Evolutionary conservation across 306 rosid genomes (phyloP).

Genomic region (Vachellia collinsii): DNA sequence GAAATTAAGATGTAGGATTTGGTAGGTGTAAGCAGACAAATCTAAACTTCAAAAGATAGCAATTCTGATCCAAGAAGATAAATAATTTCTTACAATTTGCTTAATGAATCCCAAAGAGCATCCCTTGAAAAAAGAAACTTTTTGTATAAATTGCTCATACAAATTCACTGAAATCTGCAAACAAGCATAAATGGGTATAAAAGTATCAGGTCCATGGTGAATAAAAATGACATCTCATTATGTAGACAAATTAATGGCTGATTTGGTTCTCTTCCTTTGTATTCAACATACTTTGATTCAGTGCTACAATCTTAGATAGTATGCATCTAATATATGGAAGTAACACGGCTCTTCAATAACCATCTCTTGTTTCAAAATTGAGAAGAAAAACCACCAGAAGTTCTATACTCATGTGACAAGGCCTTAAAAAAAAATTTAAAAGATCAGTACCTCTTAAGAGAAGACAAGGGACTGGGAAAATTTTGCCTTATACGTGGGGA

Average conservation of each 20-base stretch:
- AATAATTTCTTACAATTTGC: constrained; percentile 55
- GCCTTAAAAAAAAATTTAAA: not conserved
- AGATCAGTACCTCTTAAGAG: not conserved
- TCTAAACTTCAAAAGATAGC: not conserved
- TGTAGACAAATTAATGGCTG: not conserved
- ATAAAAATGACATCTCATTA: constrained; percentile 5
- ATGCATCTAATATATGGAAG: not conserved
- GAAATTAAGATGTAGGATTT: not conserved
- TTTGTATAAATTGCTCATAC: constrained; percentile 54
- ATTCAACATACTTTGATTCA: not conserved
- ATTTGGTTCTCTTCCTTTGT: constrained; percentile 7
- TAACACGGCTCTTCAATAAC: not conserved
- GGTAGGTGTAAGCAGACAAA: not conserved
- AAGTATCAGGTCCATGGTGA: not conserved
- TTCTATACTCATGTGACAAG: not conserved
- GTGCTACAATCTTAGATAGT: not conserved
- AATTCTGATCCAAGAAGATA: constrained; percentile 16
- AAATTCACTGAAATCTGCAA: constrained; percentile 62
- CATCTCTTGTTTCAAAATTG: not conserved
- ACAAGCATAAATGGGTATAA: constrained; percentile 9
- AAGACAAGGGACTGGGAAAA: not conserved
- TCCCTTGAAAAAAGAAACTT: constrained; percentile 59
- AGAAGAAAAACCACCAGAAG: not conserved
- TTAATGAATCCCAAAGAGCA: constrained; percentile 68
- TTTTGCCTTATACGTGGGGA: not conserved